Evolutionary conservation across 129 eudicot species (phyloP).

Genomic region (Apium graveolens): DNA sequence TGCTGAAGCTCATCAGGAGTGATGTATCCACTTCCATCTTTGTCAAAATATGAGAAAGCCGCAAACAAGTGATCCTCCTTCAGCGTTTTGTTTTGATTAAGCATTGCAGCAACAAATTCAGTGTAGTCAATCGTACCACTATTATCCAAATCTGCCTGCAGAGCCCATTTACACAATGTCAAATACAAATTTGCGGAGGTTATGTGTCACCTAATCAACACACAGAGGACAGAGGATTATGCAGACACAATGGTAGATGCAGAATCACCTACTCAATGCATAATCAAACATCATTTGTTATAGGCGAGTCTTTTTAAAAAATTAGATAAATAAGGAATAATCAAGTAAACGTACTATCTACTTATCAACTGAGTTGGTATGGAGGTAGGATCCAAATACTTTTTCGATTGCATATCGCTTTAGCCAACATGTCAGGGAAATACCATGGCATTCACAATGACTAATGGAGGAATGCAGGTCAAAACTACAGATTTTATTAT

Average conservation of each 20-base stretch:
- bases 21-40: slow-evolving; percentile 93
- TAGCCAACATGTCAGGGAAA: background rate
- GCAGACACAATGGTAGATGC: background rate
- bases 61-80: slow-evolving; percentile 75
- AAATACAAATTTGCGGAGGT: background rate
- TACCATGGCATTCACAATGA: background rate
- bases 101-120: slow-evolving; percentile 87
- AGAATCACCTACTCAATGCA: background rate
- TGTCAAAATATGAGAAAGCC: slow-evolving; percentile 73
- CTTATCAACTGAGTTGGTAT: background rate
- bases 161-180: slow-evolving; percentile 1
- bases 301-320: background rate
- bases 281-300: background rate
- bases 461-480: background rate
- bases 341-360: background rate
- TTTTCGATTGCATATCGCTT: background rate
- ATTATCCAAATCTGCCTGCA: slow-evolving; percentile 84
- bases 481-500: background rate
- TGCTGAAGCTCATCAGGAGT: slow-evolving; percentile 70
- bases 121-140: slow-evolving; percentile 83
- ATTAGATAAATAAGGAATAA: background rate
- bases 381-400: background rate
- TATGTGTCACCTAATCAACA: background rate
- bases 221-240: background rate
- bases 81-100: slow-evolving; percentile 63